Conservation (phyloP, 495 filamentous ascomycete species). For the Neurospora pannonica region DNA sequence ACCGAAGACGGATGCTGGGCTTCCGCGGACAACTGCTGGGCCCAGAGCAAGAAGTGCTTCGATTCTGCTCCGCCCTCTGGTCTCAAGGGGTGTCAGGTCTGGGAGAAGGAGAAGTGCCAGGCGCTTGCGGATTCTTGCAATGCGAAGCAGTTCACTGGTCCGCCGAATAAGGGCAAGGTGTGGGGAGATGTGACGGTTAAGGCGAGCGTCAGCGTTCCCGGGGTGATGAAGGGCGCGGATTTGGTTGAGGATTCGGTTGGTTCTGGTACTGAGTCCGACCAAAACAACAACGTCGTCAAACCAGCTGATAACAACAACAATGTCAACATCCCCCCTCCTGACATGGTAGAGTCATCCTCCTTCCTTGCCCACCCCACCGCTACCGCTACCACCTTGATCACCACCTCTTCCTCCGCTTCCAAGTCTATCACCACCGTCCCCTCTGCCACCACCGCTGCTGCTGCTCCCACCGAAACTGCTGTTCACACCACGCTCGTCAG, state of each 20-base stretch:
- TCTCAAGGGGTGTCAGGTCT: constrained; percentile 44
- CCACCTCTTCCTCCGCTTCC: neutral
- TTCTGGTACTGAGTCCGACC: neutral
- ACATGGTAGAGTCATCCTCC: too few species aligned
- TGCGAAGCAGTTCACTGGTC: constrained; percentile 41
- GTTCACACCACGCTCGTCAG: neutral
- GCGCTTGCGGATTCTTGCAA: constrained; percentile 39
- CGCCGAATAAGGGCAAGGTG: constrained; percentile 44
- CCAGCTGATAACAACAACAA: neutral
- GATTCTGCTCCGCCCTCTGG: constrained; percentile 48
- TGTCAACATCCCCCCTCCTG: neutral
- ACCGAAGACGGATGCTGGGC: constrained; percentile 50
- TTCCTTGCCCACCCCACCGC: too few species aligned
- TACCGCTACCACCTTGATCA: neutral
- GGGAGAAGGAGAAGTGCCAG: constrained; percentile 48
- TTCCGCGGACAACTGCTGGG: constrained; percentile 43
- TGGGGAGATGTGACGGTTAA: constrained; percentile 17
- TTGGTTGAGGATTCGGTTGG: neutral
- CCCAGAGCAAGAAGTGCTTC: constrained; percentile 49
- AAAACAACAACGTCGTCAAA: neutral
- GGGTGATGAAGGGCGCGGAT: constrained; percentile 4
- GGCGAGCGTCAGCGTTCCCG: constrained; percentile 1
- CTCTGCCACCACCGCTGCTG: neutral
- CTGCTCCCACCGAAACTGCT: neutral
- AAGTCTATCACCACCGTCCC: neutral